A percentile compares a stretch with the other conserved stretches of the same genome.
Evolutionary conservation across 2,329 filamentous ascomycete genomes (phyloP).

Genomic region (Ceratocystis colombiana): DNA sequence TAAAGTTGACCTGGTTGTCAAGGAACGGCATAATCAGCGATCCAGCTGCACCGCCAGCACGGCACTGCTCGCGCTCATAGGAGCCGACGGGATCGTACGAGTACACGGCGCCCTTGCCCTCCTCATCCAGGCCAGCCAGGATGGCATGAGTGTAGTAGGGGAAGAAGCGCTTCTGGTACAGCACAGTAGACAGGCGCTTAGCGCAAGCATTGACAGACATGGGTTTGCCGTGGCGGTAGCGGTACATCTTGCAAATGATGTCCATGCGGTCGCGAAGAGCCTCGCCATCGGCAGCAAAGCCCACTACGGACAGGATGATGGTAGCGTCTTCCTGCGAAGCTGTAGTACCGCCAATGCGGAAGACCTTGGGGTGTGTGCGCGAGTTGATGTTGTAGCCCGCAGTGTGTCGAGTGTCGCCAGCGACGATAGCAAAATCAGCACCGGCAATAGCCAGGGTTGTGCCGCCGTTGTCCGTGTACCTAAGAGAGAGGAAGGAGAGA

Average conservation of each 20-base stretch:
- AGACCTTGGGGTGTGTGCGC: slow-evolving; percentile 87
- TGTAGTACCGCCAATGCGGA: slow-evolving; percentile 88
- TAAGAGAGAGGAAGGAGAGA: slow-evolving; percentile 32
- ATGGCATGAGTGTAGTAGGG: slow-evolving; percentile 97
- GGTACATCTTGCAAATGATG: slow-evolving; percentile 96
- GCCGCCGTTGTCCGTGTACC: slow-evolving; percentile 96
- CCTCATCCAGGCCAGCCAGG: slow-evolving; percentile 84
- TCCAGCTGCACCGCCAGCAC: slow-evolving; percentile 81
- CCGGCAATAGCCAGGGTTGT: slow-evolving; percentile 92
- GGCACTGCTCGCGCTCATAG: slow-evolving; percentile 94
- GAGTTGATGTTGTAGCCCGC: slow-evolving; percentile 99
- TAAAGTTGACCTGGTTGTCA: slow-evolving; percentile 99
- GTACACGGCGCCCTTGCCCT: slow-evolving; percentile 88
- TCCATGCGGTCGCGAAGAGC: slow-evolving; percentile 91
- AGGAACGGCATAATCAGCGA: slow-evolving; percentile 98
- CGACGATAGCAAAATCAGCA: slow-evolving; percentile 88
- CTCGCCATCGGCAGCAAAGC: slow-evolving; percentile 89
- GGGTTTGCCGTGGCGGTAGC: slow-evolving; percentile 92
- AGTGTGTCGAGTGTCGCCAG: slow-evolving; percentile 91
- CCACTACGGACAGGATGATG: slow-evolving; percentile 86
- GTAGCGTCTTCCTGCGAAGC: slow-evolving; percentile 74
- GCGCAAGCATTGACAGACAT: slow-evolving; percentile 93
- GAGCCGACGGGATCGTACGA: slow-evolving; percentile 96
- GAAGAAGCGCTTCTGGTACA: slow-evolving; percentile 97
- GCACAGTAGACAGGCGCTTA: slow-evolving; percentile 85